These are phyloP conservation scores for Akanthomyces muscarius DNA, from an alignment of 2,329 filamentous ascomycete genomes.

Conservation along the genomic window DNA sequence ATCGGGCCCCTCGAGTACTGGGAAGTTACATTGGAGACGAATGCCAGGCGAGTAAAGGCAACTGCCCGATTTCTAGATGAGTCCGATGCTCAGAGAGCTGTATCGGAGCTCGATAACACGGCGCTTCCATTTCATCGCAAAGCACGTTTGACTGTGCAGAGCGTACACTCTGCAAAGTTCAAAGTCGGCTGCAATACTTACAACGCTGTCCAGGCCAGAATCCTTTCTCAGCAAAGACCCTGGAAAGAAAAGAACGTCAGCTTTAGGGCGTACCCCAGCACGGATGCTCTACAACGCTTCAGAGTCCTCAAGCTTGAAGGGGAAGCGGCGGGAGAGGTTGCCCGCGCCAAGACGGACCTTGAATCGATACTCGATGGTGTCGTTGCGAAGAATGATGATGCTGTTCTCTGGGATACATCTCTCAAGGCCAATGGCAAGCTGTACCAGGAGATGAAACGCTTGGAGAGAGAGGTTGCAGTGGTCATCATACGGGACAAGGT, in stretches of 20 bases:
- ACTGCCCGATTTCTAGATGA: slow-evolving; percentile 37
- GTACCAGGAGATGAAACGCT: not conserved
- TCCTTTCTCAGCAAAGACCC: slow-evolving; percentile 24
- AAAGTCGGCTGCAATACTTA: slow-evolving; percentile 35
- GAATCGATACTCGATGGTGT: slow-evolving; percentile 32
- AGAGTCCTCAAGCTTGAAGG: slow-evolving; percentile 37
- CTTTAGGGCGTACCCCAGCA: slow-evolving; percentile 20
- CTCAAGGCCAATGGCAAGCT: slow-evolving; percentile 21
- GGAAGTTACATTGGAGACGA: slow-evolving; percentile 23
- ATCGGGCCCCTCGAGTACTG: slow-evolving; percentile 34
- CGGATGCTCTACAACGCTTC: slow-evolving; percentile 19
- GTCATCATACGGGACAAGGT: slow-evolving; percentile 28
- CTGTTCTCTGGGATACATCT: slow-evolving; percentile 31
- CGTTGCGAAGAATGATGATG: slow-evolving; percentile 24
- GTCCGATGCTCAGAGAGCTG: slow-evolving; percentile 33
- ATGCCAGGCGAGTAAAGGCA: slow-evolving; percentile 36
- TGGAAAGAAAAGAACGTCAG: slow-evolving; percentile 31
- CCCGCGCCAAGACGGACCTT: slow-evolving; percentile 29
- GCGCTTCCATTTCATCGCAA: slow-evolving; percentile 28
- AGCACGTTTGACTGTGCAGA: slow-evolving; percentile 34
- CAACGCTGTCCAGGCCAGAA: slow-evolving; percentile 26
- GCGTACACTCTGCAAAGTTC: slow-evolving; percentile 35
- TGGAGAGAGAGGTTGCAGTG: slow-evolving; percentile 20
- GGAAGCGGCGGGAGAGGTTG: slow-evolving; percentile 27
- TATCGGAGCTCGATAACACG: slow-evolving; percentile 49